A percentile compares a stretch with the other conserved stretches of the same genome.
These are phyloP conservation scores for Triticum monococcum DNA, from an alignment of 176 grass and related monocot genomes.

Conservation along the genomic window DNA sequence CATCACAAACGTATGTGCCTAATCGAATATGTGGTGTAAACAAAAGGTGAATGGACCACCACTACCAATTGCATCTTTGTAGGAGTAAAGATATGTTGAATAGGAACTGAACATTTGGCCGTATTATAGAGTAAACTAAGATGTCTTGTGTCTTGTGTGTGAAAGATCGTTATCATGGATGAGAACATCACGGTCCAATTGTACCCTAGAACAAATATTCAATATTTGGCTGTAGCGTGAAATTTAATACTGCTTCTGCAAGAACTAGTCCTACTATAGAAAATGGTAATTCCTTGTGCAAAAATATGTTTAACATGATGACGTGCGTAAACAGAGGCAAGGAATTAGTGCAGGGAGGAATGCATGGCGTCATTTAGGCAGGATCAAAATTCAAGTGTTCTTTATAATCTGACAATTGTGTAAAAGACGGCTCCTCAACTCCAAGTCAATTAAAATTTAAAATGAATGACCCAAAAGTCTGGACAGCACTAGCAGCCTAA, in stretches of 20 bases:
- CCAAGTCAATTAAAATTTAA: slow-evolving; percentile 11
- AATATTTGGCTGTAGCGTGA: neutral
- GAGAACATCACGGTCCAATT: neutral
- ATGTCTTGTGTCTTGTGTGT: neutral
- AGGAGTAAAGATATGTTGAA: neutral
- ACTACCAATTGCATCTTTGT: neutral
- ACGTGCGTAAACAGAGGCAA: neutral
- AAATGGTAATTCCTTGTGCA: neutral
- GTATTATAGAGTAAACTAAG: neutral
- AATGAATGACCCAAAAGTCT: neutral
- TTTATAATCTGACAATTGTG: neutral
- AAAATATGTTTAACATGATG: neutral
- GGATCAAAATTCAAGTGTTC: neutral
- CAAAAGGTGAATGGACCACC: neutral
- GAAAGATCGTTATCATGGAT: neutral
- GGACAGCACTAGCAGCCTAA: neutral
- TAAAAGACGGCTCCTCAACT: neutral
- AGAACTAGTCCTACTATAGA: neutral
- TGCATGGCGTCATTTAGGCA: neutral
- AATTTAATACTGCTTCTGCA: neutral
- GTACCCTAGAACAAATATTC: neutral
- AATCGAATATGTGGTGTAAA: neutral
- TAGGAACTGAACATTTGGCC: neutral
- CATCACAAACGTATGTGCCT: neutral
- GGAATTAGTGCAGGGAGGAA: neutral